Evolutionary conservation across 768 basidiomycete genomes (phyloP).

Genomic region (Mycena latifolia): DNA sequence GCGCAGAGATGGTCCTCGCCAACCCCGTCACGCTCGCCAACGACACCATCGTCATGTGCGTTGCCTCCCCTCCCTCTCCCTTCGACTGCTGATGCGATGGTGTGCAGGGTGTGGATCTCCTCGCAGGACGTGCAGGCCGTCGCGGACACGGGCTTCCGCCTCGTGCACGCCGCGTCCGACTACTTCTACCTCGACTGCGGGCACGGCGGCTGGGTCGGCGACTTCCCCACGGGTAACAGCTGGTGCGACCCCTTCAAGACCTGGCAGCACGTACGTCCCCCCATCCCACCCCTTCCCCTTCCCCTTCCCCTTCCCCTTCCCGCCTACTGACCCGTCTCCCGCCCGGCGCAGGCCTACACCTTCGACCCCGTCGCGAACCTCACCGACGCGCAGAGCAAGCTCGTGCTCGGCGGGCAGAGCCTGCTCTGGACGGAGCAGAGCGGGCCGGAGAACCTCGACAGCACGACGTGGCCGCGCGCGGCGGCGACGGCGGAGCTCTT

Average conservation of each 20-base stretch:
- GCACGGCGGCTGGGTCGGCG: slow-evolving; percentile 60
- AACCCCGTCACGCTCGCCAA: slow-evolving; percentile 55
- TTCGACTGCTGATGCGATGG: neutral
- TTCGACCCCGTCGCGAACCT: slow-evolving; percentile 64
- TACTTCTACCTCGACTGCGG: slow-evolving; percentile 72
- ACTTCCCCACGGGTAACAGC: slow-evolving; percentile 48
- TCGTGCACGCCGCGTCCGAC: slow-evolving; percentile 63
- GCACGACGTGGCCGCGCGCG: slow-evolving; percentile 64
- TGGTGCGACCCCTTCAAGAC: slow-evolving; percentile 68
- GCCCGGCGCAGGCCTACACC: slow-evolving; percentile 51
- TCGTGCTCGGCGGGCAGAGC: slow-evolving; percentile 41
- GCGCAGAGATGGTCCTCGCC: slow-evolving; percentile 61
- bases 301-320: too few species aligned
- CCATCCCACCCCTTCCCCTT: too few species aligned
- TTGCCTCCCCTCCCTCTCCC: neutral
- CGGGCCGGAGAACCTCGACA: slow-evolving; percentile 60
- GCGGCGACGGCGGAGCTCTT: slow-evolving; percentile 67
- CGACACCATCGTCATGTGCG: slow-evolving; percentile 57
- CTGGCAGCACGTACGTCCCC: slow-evolving; percentile 57
- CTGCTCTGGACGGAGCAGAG: slow-evolving; percentile 68
- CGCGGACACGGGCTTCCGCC: slow-evolving; percentile 51
- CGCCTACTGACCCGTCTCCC: neutral
- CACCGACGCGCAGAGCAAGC: slow-evolving; percentile 46
- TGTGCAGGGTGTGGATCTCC: slow-evolving; percentile 59
- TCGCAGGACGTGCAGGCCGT: slow-evolving; percentile 54